Conservation (phyloP, 129 eudicot genomes). For the Erigeron canadensis region DNA sequence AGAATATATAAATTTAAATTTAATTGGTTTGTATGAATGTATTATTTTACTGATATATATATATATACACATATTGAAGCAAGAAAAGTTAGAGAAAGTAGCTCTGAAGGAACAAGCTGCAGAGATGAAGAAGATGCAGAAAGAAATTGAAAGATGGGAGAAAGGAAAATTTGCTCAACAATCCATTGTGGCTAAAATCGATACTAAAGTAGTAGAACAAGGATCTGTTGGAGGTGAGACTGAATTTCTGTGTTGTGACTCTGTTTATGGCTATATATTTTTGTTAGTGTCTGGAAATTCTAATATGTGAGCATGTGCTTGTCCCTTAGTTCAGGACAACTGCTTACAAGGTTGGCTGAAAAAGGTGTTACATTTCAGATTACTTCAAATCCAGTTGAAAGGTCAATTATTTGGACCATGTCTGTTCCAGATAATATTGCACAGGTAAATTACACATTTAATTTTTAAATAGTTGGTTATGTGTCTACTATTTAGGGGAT, state of each 20-base stretch:
- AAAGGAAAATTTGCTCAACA: constrained; percentile 71
- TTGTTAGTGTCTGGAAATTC: constrained; percentile 3
- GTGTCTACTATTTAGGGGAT: constrained; percentile 1
- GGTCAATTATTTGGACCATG: constrained; percentile 83
- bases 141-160: constrained; percentile 77
- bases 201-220: constrained; percentile 67
- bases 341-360: constrained; percentile 77
- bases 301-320: constrained; percentile 32
- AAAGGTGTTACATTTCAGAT: constrained; percentile 66
- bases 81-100: constrained; percentile 71
- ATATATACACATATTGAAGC: constrained; percentile 41
- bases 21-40: not conserved
- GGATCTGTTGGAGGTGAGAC: constrained; percentile 81
- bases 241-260: constrained; percentile 4
- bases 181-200: constrained; percentile 77
- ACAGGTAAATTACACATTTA: constrained; percentile 37
- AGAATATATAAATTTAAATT: not conserved
- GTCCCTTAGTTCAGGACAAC: constrained; percentile 58
- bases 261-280: not conserved
- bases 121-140: constrained; percentile 58
- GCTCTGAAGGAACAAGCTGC: constrained; percentile 84
- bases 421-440: constrained; percentile 61
- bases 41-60: constrained; percentile 17
- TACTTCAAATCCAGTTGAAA: constrained; percentile 80
- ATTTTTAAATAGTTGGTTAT: not conserved